phyloP scores from a whole-genome alignment of 2,329 filamentous ascomycete species.

The Trichoderma lentiforme region DNA sequence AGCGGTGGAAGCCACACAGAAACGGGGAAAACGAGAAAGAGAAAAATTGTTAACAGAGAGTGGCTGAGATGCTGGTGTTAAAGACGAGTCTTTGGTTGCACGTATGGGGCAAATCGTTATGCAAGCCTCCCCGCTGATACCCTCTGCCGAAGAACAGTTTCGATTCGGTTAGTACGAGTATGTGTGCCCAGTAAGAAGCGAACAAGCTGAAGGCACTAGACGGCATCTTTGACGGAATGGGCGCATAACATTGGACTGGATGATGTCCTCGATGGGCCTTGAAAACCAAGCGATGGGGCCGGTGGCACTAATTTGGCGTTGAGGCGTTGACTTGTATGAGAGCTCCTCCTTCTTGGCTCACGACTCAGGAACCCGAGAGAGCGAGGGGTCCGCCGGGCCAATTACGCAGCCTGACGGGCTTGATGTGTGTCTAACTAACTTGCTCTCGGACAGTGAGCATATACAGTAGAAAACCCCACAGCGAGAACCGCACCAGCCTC shows the following conservation, averaged over 20 bases:
- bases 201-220: constrained; percentile 8
- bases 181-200: neutral
- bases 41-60: neutral
- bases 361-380: constrained; percentile 16
- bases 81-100: neutral
- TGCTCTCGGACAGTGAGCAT: neutral
- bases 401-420: neutral
- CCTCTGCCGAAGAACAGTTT: neutral
- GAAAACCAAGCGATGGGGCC: neutral
- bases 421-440: neutral
- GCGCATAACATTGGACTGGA: neutral
- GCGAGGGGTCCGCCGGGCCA: neutral
- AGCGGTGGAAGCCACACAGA: neutral
- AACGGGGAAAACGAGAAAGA: neutral
- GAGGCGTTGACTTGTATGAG: constrained; percentile 4
- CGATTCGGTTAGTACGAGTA: neutral
- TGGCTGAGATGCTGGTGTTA: constrained; percentile 4
- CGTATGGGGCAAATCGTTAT: constrained; percentile 3
- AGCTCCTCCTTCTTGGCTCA: neutral
- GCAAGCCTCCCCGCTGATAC: neutral
- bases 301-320: constrained; percentile 1
- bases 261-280: neutral
- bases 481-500: neutral
- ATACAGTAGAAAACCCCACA: neutral
- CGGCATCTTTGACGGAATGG: neutral